Percentiles rank a stretch among this genome's conserved stretches.
phyloP scores from a whole-genome alignment of 2,329 filamentous ascomycete species.

The Exophiala viscosa region DNA sequence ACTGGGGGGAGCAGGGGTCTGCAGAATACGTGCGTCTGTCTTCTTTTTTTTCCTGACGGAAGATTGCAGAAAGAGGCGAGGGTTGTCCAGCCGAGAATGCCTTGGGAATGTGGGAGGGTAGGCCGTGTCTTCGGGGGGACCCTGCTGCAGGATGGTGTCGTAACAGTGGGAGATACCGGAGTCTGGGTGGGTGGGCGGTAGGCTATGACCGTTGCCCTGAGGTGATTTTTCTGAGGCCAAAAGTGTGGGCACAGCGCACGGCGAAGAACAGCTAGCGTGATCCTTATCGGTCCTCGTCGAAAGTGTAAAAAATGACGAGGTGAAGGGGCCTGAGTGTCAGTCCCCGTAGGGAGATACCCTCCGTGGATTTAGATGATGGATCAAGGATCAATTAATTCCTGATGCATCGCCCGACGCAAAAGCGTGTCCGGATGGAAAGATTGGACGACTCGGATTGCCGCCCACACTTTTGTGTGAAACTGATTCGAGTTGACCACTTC shows the following conservation, averaged over 20 bases:
- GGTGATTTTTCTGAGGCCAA: background rate
- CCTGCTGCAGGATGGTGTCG: background rate
- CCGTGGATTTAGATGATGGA: background rate
- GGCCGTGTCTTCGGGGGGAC: background rate
- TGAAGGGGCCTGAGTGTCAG: background rate
- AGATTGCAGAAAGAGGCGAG: conserved; percentile 12
- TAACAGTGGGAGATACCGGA: background rate
- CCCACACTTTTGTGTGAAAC: background rate
- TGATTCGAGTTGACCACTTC: background rate
- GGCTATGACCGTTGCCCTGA: background rate
- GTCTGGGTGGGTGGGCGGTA: background rate
- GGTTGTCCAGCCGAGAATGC: conserved; percentile 4
- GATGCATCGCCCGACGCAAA: no score
- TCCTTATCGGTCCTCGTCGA: conserved; percentile 14
- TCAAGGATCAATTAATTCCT: background rate
- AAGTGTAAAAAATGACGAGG: conserved; percentile 8
- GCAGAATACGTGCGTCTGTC: conserved; percentile 3
- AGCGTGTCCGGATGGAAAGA: background rate
- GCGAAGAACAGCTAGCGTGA: conserved; percentile 6
- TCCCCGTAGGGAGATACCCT: no score
- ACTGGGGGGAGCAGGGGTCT: conserved; percentile 23
- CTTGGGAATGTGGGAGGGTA: conserved; percentile 7
- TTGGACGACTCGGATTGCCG: background rate
- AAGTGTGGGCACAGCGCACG: conserved; percentile 5
- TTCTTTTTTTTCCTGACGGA: conserved; percentile 12